A percentile compares a stretch with the other conserved stretches of the same genome.
phyloP scores from a whole-genome alignment of 2,329 filamentous ascomycete genomes.

The Rasamsonia emersonii region DNA sequence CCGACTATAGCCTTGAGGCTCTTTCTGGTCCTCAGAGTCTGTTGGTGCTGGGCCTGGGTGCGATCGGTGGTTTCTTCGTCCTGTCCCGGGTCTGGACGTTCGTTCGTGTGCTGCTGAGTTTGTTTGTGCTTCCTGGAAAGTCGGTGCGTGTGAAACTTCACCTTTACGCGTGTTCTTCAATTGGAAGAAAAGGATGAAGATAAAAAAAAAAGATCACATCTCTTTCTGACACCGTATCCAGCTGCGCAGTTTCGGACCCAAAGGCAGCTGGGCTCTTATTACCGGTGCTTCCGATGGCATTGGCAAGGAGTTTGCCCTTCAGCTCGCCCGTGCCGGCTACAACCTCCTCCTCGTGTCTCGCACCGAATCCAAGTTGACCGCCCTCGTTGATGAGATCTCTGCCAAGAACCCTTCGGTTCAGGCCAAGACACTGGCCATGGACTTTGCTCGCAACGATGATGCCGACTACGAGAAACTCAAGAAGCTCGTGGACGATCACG shows the following conservation, averaged over 20 bases:
- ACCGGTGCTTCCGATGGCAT: constrained; percentile 95
- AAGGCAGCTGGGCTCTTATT: constrained; percentile 87
- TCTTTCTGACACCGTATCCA: constrained; percentile 28
- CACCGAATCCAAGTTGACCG: constrained; percentile 81
- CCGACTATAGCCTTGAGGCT: constrained; percentile 25
- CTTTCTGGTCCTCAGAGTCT: constrained; percentile 29
- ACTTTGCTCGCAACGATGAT: constrained; percentile 74
- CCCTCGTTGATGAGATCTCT: constrained; percentile 66
- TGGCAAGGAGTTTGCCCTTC: constrained; percentile 88
- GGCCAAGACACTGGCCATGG: constrained; percentile 79
- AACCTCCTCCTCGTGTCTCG: constrained; percentile 92
- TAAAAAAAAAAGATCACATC: background rate
- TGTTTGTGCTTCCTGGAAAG: constrained; percentile 56
- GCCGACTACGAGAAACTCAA: constrained; percentile 69
- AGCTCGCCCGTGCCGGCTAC: constrained; percentile 85
- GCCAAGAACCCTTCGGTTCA: constrained; percentile 58
- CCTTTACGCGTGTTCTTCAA: background rate
- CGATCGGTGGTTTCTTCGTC: constrained; percentile 51
- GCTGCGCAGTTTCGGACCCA: constrained; percentile 84
- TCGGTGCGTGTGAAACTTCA: constrained; percentile 35
- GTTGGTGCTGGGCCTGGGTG: constrained; percentile 27
- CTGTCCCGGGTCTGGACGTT: constrained; percentile 50
- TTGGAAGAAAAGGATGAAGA: background rate
- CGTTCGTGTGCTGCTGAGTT: constrained; percentile 53
- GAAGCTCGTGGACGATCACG: constrained; percentile 60